Conservation (phyloP, 2,329 filamentous ascomycete genomes). For the Raffaelea ambrosiae region DNA sequence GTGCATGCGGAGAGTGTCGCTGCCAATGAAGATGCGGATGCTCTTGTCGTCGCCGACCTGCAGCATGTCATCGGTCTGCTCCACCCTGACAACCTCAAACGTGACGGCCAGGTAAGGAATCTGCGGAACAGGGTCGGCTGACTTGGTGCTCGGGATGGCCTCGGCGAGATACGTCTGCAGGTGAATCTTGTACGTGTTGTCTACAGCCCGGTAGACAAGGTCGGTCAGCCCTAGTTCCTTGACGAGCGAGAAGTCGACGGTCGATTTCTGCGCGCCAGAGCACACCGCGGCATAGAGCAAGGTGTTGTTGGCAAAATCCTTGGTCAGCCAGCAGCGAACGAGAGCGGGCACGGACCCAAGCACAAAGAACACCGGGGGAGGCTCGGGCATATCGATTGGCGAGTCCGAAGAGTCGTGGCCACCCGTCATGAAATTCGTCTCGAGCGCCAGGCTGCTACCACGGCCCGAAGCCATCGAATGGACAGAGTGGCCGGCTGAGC, state of each 20-base stretch:
- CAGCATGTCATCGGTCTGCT: slow-evolving; percentile 35
- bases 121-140: slow-evolving; percentile 63
- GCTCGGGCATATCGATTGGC: slow-evolving; percentile 61
- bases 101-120: slow-evolving; percentile 73
- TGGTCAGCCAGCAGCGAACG: slow-evolving; percentile 90
- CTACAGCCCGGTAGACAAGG: slow-evolving; percentile 55
- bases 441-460: slow-evolving; percentile 80
- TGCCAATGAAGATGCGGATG: slow-evolving; percentile 84
- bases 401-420: slow-evolving; percentile 58
- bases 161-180: slow-evolving; percentile 85
- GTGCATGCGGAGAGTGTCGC: slow-evolving; percentile 75
- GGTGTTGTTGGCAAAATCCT: slow-evolving; percentile 80
- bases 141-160: slow-evolving; percentile 68
- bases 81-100: slow-evolving; percentile 63
- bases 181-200: slow-evolving; percentile 61
- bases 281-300: slow-evolving; percentile 88
- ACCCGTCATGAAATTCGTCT: slow-evolving; percentile 58
- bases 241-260: slow-evolving; percentile 67
- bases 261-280: slow-evolving; percentile 82
- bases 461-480: slow-evolving; percentile 70
- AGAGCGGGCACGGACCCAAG: slow-evolving; percentile 88
- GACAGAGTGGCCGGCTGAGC: slow-evolving; percentile 69
- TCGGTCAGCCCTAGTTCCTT: slow-evolving; percentile 63
- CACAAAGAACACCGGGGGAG: slow-evolving; percentile 77
- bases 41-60: slow-evolving; percentile 51